Evolutionary conservation across 495 filamentous ascomycete genomes (phyloP), one percentile per base, ranked within the genome.

Genomic region (Halenospora varia): DNA sequence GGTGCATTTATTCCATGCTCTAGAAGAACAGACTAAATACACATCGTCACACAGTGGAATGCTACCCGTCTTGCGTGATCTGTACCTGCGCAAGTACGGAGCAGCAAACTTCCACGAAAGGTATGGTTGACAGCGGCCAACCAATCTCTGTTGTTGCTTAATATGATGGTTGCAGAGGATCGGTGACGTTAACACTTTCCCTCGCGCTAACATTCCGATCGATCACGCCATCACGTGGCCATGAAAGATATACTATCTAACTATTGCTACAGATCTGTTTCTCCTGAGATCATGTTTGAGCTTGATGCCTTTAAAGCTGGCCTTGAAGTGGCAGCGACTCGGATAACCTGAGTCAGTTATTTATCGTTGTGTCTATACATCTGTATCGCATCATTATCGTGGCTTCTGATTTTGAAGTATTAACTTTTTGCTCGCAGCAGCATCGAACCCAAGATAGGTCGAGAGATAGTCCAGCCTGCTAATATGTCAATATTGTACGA

Each of bases 391-490:
- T 35, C 29, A 13, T 35, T 47, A 35, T 35, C 25, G 46, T 8
- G 24, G 20, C 25, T 48, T 60, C 25, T 48, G n/a, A 15, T 39
- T 53, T 40, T 53, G 50, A 13, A 25, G 53, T 17, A 63, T 57
- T 23, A 64, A 18, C 41, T 56, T 56, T 51, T 62, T 60, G 20
- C 54, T 53, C 8, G 54, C 44, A 2, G n/a, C 57, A 25, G 35
- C 10, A 46, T 57, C 57, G 25, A 55, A 62, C 4, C 63, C 63
- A 11, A 62, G 53, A n/a, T 62, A 49, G 40, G 53, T 52, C 13
- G 52, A 61, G 8, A 66, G 60, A 54, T 66, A 66, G n/a, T 55
- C 51, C 19, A 56, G 41, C 25, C 63, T 66, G 42, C 3, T 18
- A 23, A 13, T 9, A 22, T 25, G 18, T 65, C n/a, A 62, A 49